phyloP scores from a whole-genome alignment of 2,329 filamentous ascomycete species.

The Alternaria consortialis region DNA sequence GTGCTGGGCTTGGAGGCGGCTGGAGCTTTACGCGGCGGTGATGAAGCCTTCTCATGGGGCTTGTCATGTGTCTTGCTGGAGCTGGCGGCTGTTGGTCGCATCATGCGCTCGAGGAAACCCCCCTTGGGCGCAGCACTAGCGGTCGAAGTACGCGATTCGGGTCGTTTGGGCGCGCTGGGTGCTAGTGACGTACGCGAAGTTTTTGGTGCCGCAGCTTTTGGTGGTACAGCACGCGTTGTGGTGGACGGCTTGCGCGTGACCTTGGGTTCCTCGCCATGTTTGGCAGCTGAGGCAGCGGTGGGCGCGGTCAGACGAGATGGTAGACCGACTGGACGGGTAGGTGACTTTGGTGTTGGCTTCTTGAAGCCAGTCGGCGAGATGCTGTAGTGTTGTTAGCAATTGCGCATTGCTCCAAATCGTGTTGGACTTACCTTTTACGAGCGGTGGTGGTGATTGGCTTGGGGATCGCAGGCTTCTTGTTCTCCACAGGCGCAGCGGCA shows the following conservation, averaged over 20 bases:
- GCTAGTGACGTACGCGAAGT: constrained; percentile 50
- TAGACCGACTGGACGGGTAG: constrained; percentile 72
- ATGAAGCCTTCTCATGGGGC: constrained; percentile 65
- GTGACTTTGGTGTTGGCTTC: constrained; percentile 63
- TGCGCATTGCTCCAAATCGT: neutral
- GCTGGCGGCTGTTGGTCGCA: constrained; percentile 76
- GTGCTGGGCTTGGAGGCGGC: constrained; percentile 35
- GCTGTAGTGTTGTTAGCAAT: constrained; percentile 20
- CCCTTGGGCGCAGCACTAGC: constrained; percentile 70
- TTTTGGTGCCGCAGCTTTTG: constrained; percentile 41
- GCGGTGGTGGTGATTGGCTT: constrained; percentile 22
- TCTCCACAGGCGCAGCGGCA: constrained; percentile 10
- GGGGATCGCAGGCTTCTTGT: constrained; percentile 25
- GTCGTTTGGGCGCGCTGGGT: constrained; percentile 58
- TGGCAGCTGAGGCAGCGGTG: constrained; percentile 74
- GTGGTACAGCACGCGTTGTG: constrained; percentile 44
- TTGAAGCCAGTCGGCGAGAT: constrained; percentile 44
- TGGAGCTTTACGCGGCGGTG: constrained; percentile 46
- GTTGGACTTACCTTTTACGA: constrained; percentile 23
- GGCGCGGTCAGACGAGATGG: constrained; percentile 74
- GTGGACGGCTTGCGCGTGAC: constrained; percentile 51
- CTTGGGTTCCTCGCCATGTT: constrained; percentile 56
- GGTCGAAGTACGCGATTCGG: constrained; percentile 58
- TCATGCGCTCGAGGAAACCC: constrained; percentile 81
- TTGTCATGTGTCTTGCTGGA: constrained; percentile 67